Evolutionary conservation across 1,139 yeast genomes (phyloP).

Genomic region (Lizanozyma gosingica): DNA sequence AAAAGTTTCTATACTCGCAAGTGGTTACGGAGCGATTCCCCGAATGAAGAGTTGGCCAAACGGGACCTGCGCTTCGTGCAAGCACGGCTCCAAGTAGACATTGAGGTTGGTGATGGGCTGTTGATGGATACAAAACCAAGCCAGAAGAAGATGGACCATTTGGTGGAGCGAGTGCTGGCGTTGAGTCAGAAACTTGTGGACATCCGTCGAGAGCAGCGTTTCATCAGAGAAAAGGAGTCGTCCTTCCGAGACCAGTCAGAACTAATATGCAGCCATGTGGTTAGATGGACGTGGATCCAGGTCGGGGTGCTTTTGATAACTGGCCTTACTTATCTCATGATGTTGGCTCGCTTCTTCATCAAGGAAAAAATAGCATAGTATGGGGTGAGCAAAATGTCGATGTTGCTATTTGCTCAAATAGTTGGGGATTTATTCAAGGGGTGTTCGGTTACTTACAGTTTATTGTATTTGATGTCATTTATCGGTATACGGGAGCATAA

Average conservation of each 20-base stretch:
- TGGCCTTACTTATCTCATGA: constrained; percentile 24
- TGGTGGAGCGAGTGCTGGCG: constrained; percentile 45
- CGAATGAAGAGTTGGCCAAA: constrained; percentile 3
- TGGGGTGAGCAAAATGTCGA: no score
- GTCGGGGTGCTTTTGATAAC: constrained; percentile 44
- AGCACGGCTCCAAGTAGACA: constrained; percentile 42
- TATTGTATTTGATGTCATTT: no score
- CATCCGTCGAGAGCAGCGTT: constrained; percentile 54
- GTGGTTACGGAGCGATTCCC: constrained; percentile 12
- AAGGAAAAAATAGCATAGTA: background rate
- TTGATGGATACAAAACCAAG: constrained; percentile 40
- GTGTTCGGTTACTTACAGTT: no score
- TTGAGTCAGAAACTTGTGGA: constrained; percentile 47
- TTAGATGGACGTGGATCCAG: constrained; percentile 60
- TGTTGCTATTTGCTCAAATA: no score
- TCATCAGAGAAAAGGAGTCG: constrained; percentile 65
- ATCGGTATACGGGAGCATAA: no score
- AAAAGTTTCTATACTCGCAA: constrained; percentile 28
- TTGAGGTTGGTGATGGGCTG: constrained; percentile 43
- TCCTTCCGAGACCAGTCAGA: constrained; percentile 61
- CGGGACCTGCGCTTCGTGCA: constrained; percentile 43
- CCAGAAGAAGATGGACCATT: constrained; percentile 35
- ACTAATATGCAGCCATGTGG: constrained; percentile 53
- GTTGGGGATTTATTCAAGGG: no score
- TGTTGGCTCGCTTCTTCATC: background rate